Percentiles rank a stretch among this genome's conserved stretches.
Conservation (phyloP, 2,329 filamentous ascomycete genomes). For the Saccharata proteae region DNA sequence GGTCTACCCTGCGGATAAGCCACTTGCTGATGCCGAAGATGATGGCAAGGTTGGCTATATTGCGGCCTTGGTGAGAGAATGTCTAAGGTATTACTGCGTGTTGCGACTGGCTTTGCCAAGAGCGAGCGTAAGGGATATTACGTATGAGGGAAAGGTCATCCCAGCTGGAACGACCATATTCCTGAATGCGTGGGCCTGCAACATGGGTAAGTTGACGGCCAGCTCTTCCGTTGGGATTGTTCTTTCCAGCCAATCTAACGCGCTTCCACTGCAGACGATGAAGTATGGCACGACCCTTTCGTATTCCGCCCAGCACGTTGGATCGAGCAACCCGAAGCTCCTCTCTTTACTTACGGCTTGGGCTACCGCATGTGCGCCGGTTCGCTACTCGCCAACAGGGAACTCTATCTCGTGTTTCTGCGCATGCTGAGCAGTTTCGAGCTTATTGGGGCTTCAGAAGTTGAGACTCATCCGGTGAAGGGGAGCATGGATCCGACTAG, state of each 20-base stretch:
- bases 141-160: constrained; percentile 45
- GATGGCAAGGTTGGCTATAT: constrained; percentile 54
- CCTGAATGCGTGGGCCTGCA: constrained; percentile 57
- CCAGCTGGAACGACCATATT: constrained; percentile 53
- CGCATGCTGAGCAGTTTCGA: constrained; percentile 50
- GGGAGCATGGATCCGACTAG: constrained; percentile 51
- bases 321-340: constrained; percentile 51
- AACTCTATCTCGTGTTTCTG: constrained; percentile 53
- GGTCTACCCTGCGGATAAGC: constrained; percentile 37
- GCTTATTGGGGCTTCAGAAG: constrained; percentile 41
- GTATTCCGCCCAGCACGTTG: constrained; percentile 51
- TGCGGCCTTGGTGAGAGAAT: constrained; percentile 51
- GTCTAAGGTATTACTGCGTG: constrained; percentile 50
- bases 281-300: constrained; percentile 47
- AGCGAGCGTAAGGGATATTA: constrained; percentile 47
- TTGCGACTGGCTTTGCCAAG: constrained; percentile 50
- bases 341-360: constrained; percentile 53
- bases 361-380: constrained; percentile 59
- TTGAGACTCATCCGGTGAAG: constrained; percentile 46
- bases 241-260: neutral
- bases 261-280: constrained; percentile 28
- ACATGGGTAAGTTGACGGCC: constrained; percentile 42
- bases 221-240: neutral
- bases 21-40: constrained; percentile 48
- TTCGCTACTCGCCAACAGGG: constrained; percentile 49